Conservation (phyloP, 2,329 filamentous ascomycete species). For the Domatiomyces globalis region DNA sequence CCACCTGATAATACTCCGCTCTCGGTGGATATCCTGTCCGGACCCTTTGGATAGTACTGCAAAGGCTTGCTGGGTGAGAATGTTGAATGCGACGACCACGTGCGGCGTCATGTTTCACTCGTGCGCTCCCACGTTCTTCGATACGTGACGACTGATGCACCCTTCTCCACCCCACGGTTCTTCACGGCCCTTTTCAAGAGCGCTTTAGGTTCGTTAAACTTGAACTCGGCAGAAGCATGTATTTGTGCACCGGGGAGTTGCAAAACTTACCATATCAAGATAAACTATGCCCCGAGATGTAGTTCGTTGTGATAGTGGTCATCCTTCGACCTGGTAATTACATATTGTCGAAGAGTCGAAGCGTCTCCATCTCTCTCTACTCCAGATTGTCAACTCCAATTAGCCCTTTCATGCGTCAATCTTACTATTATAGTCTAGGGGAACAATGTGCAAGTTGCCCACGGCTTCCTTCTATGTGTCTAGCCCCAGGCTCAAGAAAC, state of each 20-base stretch:
- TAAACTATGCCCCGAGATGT: background rate
- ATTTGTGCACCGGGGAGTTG: background rate
- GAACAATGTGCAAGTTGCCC: background rate
- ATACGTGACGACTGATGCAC: too few relatives aligned
- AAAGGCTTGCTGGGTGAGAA: too few relatives aligned
- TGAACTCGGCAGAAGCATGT: background rate
- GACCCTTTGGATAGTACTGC: too few relatives aligned
- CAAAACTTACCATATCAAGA: background rate
- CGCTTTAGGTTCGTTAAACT: background rate
- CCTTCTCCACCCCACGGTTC: background rate
- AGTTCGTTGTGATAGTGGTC: background rate
- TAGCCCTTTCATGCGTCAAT: background rate
- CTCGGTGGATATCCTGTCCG: too few relatives aligned
- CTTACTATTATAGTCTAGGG: background rate
- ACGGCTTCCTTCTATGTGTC: background rate
- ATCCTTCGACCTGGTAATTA: background rate
- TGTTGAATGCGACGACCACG: too few relatives aligned
- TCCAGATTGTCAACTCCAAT: too few relatives aligned
- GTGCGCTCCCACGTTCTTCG: background rate
- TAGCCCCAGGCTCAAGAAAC: background rate
- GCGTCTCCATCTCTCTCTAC: background rate
- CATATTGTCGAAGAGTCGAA: background rate
- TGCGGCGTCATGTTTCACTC: background rate
- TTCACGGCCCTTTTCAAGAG: background rate
- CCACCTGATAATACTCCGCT: too few relatives aligned